A percentile compares a stretch with the other conserved stretches of the same genome.
Conservation (phyloP, 176 grass and related monocot genomes). For the Oryza rufipogon region DNA sequence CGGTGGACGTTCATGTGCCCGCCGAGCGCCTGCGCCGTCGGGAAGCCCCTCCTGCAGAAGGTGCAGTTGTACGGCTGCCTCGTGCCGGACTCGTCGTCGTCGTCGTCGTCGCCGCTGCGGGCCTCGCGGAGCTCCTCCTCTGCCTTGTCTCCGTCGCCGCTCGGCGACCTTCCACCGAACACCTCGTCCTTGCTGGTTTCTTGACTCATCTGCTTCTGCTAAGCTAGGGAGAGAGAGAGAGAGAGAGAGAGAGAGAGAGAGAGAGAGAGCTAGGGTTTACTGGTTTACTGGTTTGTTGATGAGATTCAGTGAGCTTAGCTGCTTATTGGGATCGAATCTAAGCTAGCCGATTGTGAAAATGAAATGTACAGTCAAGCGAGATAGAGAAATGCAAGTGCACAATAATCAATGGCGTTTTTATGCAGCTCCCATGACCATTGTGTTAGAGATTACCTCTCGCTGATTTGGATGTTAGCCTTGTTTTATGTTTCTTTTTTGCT, state of each 20-base stretch:
- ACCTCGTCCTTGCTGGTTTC: background rate
- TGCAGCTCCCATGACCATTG: background rate
- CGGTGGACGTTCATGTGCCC: slow-evolving; percentile 95
- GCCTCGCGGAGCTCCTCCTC: background rate
- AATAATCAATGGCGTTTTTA: background rate
- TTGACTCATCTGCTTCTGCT: background rate
- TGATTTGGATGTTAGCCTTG: slow-evolving; percentile 23
- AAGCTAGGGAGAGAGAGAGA: background rate
- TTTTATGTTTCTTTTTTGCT: slow-evolving; percentile 32
- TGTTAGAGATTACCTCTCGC: background rate
- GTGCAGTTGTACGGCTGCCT: slow-evolving; percentile 76
- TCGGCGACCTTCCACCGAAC: background rate
- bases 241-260: background rate
- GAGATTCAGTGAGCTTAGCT: background rate
- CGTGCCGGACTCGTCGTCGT: slow-evolving; percentile 20
- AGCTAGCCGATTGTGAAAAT: background rate
- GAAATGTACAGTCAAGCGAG: background rate
- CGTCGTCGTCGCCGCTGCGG: background rate
- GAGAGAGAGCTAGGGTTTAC: slow-evolving; percentile 4
- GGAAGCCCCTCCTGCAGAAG: slow-evolving; percentile 87
- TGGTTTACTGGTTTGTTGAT: too few relatives aligned
- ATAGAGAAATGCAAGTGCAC: background rate
- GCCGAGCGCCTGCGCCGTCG: slow-evolving; percentile 81
- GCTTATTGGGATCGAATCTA: background rate
- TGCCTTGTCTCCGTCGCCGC: slow-evolving; percentile 8